Base-by-base conservation (phyloP, 257 asterid species). In the Ballota nigra region DNA sequence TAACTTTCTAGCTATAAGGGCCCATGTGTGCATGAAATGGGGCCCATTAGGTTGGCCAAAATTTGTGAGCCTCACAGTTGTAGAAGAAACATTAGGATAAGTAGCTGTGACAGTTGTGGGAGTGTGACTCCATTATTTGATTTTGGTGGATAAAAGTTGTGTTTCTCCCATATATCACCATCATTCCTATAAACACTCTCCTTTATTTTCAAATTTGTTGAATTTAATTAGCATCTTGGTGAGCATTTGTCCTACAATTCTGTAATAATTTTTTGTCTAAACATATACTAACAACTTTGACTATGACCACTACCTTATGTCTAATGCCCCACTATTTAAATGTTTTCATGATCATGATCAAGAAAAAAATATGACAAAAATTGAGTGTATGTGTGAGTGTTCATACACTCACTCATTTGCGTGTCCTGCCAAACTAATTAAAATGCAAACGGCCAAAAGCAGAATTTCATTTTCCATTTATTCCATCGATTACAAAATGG, bases 71-170 rank as follows among this genome's bases (percentile, higher is more conserved):
- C 77, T 36, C 62, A 60, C 80, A 79, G 22, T 2, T 41, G 71
- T 45, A 43, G 29, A 56, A 40, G 16, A 18, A 26, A 52, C 3
- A 45, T 43, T 57, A 47, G 63, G 73, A 70, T 87, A 78, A 41
- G 83, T 71, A 82, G 73, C 65, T 56, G 2, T 19, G 23, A 52
- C 68, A 55, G 70, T 66, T 71, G 77, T 70, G 19, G 59, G 38
- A 49, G n/a, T n/a, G 79, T n/a, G 79, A 70, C 59, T 68, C 22
- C 69, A 67, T 72, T 18, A 47, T 71, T 71, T 31, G 57, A 56
- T 63, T 70, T 72, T 7, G 59, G 71, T 69, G 71, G 75, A 63
- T 8, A 51, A 62, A 51, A 19, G 7, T 63, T 18, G 38, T 52
- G 68, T 51, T 38, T 20, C 26, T 29, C 69, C 74, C 60, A 33